Conservation (phyloP, 2,329 filamentous ascomycete genomes). For the Nothophaeocryptopus gaeumannii region DNA sequence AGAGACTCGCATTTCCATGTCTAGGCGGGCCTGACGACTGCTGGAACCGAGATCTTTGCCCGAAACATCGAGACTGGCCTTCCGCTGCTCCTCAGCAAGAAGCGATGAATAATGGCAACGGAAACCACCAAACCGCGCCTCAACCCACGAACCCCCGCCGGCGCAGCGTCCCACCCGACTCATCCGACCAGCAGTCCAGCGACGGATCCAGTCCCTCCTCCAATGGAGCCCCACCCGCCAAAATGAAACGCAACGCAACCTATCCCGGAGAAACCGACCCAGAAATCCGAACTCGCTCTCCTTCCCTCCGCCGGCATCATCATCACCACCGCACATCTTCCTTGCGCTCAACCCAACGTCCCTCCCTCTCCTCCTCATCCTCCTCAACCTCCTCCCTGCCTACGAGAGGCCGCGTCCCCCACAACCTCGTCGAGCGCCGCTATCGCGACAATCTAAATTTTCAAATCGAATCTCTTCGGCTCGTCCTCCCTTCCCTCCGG, state of each 20-base stretch:
- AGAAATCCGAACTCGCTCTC: neutral
- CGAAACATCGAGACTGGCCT: slow-evolving; percentile 17
- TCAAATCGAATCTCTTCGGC: slow-evolving; percentile 42
- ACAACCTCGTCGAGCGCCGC: slow-evolving; percentile 48
- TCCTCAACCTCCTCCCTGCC: no score
- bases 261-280: slow-evolving; percentile 4
- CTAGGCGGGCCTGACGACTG: slow-evolving; percentile 16
- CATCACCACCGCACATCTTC: slow-evolving; percentile 3
- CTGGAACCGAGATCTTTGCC: slow-evolving; percentile 21
- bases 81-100: neutral
- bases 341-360: neutral
- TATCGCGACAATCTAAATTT: slow-evolving; percentile 48
- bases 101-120: neutral
- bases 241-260: slow-evolving; percentile 19
- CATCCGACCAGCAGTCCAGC: slow-evolving; percentile 8
- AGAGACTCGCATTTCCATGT: slow-evolving; percentile 19
- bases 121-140: neutral
- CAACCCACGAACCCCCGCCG: neutral
- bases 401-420: slow-evolving; percentile 25
- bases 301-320: neutral
- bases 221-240: neutral
- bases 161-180: slow-evolving; percentile 12
- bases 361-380: neutral
- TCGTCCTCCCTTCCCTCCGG: slow-evolving; percentile 19
- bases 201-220: neutral